Evolutionary conservation across 2,329 filamentous ascomycete genomes (phyloP).

Genomic region (Trichoderma breve): DNA sequence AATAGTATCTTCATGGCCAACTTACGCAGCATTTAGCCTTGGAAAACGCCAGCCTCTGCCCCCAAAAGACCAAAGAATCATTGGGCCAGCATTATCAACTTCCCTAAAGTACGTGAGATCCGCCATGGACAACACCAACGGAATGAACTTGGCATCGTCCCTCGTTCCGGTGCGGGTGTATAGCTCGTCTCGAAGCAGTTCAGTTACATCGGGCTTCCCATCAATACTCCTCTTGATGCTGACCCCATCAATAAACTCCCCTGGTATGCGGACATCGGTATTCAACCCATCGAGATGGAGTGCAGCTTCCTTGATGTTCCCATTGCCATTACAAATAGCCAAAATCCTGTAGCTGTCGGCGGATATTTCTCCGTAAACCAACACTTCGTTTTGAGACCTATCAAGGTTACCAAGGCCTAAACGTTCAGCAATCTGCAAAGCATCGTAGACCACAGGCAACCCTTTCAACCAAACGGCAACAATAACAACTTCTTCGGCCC

Average conservation of each 20-base stretch:
- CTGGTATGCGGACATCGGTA: neutral
- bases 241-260: neutral
- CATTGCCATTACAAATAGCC: neutral
- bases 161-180: neutral
- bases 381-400: neutral
- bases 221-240: neutral
- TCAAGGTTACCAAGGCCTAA: neutral
- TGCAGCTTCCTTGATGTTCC: neutral
- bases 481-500: neutral
- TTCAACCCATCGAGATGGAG: neutral
- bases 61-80: neutral
- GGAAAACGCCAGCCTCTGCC: neutral
- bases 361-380: neutral
- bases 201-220: neutral
- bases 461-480: neutral
- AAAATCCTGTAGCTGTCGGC: neutral
- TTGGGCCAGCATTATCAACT: neutral
- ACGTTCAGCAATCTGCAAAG: neutral
- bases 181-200: neutral
- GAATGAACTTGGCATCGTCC: neutral
- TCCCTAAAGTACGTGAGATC: neutral
- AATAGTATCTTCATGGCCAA: neutral
- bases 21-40: neutral
- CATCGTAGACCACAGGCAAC: neutral
- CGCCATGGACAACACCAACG: neutral